Conservation (phyloP, 1,284 basidiomycete genomes). For the Ganoderma leucocontextum region DNA sequence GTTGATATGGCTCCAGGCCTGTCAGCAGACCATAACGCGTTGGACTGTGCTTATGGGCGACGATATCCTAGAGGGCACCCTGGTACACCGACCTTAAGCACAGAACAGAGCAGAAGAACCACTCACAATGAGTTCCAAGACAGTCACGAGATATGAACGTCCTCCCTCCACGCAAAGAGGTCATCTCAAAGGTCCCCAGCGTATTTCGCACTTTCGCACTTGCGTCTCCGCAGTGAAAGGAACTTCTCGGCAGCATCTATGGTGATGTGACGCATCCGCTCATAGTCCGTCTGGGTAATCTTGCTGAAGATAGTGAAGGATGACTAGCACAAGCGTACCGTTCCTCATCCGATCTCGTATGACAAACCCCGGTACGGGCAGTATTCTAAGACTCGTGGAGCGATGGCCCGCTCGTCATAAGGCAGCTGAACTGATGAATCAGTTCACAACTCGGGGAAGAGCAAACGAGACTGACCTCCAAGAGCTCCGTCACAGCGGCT, state of each 20-base stretch:
- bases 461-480: slow-evolving; percentile 74
- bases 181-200: too few species aligned
- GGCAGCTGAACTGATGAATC: slow-evolving; percentile 62
- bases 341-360: slow-evolving; percentile 99
- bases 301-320: slow-evolving; percentile 82
- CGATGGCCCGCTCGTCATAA: slow-evolving; percentile 92
- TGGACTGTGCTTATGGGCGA: slow-evolving; percentile 97
- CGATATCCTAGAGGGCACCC: slow-evolving; percentile 79
- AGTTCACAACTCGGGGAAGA: slow-evolving; percentile 20
- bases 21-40: slow-evolving; percentile 82
- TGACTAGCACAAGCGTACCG: slow-evolving; percentile 90
- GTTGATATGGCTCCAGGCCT: too few species aligned
- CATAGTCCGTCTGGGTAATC: slow-evolving; percentile 92
- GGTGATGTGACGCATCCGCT: slow-evolving; percentile 90
- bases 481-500: slow-evolving; percentile 97
- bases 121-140: slow-evolving; percentile 91
- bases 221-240: slow-evolving; percentile 74
- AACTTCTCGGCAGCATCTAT: too few species aligned
- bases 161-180: too few species aligned
- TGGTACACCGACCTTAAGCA: too few species aligned
- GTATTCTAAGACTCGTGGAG: slow-evolving; percentile 85
- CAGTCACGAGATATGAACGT: slow-evolving; percentile 93
- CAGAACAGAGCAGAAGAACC: neutral
- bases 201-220: too few species aligned
- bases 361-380: slow-evolving; percentile 93